These are phyloP conservation scores for Trichophyton schoenleinii DNA, from an alignment of 2,329 filamentous ascomycete species.

Conservation along the genomic window DNA sequence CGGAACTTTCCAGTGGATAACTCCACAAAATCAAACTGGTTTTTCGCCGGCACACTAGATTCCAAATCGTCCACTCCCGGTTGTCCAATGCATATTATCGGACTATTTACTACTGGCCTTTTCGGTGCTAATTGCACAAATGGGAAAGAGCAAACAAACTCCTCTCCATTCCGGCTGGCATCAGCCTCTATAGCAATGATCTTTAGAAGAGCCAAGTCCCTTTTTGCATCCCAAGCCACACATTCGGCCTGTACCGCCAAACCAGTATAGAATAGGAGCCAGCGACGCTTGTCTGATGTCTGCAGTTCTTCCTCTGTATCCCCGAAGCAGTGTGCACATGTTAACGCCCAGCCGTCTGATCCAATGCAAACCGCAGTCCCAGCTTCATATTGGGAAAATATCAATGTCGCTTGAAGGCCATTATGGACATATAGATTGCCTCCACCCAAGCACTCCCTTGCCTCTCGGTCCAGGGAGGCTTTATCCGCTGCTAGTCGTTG, in stretches of 20 bases:
- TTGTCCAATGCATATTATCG: conserved; percentile 30
- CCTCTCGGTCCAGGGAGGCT: not conserved
- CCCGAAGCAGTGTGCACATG: conserved; percentile 41
- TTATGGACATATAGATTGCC: not conserved
- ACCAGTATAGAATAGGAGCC: conserved; percentile 36
- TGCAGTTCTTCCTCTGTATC: conserved; percentile 29
- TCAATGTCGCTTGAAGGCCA: conserved; percentile 18
- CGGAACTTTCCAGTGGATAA: conserved; percentile 34
- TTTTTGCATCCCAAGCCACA: conserved; percentile 30
- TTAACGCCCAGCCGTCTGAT: conserved; percentile 34
- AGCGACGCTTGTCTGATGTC: conserved; percentile 18
- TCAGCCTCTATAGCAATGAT: conserved; percentile 22
- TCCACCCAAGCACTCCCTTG: not conserved
- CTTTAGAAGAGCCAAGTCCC: conserved; percentile 38
- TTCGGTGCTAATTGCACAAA: conserved; percentile 9
- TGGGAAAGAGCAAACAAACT: conserved; percentile 12
- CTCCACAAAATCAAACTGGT: conserved; percentile 38
- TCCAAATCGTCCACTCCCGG: conserved; percentile 37
- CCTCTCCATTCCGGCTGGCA: not conserved
- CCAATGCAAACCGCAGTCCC: conserved; percentile 42
- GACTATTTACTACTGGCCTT: conserved; percentile 11
- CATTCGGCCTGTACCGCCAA: conserved; percentile 29
- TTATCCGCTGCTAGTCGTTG: not conserved
- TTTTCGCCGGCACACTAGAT: conserved; percentile 23
- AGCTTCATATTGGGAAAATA: conserved; percentile 40